A percentile compares a stretch with the other conserved stretches of the same genome.
These are phyloP conservation scores for Fusarium graminum DNA, from an alignment of 2,329 filamentous ascomycete genomes.

Conservation along the genomic window DNA sequence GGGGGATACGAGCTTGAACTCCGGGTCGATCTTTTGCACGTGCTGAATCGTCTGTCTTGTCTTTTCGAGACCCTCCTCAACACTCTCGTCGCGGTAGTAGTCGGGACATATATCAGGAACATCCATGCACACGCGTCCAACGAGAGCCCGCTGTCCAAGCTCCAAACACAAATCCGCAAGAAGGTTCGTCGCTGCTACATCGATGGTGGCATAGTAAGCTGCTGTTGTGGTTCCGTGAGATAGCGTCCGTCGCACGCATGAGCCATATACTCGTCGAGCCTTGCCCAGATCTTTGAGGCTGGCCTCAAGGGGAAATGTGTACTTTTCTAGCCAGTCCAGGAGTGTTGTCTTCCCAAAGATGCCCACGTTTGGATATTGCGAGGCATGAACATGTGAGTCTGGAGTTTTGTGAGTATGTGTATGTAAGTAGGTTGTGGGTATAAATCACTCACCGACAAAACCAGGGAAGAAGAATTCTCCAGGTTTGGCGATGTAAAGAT, in stretches of 20 bases:
- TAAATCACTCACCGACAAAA: constrained; percentile 73
- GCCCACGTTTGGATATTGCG: constrained; percentile 94
- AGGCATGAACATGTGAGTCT: constrained; percentile 97
- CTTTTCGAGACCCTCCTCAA: constrained; percentile 67
- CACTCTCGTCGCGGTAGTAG: constrained; percentile 82
- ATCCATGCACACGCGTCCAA: constrained; percentile 98
- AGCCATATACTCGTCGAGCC: constrained; percentile 79
- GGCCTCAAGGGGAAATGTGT: constrained; percentile 93
- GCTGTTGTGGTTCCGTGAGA: constrained; percentile 93
- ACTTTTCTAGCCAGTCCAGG: constrained; percentile 91
- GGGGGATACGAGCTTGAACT: constrained; percentile 74
- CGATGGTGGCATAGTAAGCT: constrained; percentile 93
- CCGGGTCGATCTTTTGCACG: constrained; percentile 75
- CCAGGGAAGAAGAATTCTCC: constrained; percentile 86
- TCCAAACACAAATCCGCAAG: constrained; percentile 85
- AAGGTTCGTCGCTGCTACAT: constrained; percentile 89
- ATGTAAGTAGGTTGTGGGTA: background rate
- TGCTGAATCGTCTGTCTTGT: constrained; percentile 74
- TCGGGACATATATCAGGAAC: constrained; percentile 72
- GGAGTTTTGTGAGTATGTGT: constrained; percentile 24
- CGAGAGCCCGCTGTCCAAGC: constrained; percentile 87
- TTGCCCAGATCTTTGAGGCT: constrained; percentile 74
- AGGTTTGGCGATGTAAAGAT: constrained; percentile 54
- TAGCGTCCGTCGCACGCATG: constrained; percentile 83
- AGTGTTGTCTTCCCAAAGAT: constrained; percentile 95